Evolutionary conservation across 768 basidiomycete genomes (phyloP), one percentile per base, ranked within the genome.

Genomic region (Rossbeevera mucosa): DNA sequence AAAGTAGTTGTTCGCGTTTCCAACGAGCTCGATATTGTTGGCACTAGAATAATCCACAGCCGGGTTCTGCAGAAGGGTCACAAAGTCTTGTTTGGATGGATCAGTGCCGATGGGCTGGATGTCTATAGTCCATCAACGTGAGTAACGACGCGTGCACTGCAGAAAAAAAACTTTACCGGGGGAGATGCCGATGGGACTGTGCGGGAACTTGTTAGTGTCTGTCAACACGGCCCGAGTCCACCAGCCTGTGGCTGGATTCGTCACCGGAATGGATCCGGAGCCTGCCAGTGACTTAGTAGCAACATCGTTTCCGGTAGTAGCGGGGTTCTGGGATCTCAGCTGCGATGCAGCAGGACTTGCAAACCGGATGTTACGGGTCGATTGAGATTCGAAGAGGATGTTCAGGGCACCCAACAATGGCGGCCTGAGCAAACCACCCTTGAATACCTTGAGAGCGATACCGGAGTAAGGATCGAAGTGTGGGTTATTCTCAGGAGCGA

Each of bases 161-260:
- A 26, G 24, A 21, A 12, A 41, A 20, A 20, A 38, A 30, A n/a
- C 18, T 47, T 2, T 22, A 57, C 56, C 53, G 9, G 52, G 53
- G 22, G 33, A 20, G 25, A 9, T 12, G 5, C 52, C 52, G 11
- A 13, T 31, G 5, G 55, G 22, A 44, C 25, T 9, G 8, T 29
- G 48, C 22, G 55, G 52, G 45, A 56, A 56, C 12, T 38, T 33
- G 18, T 56, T 53, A 5, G 2, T 28, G 26, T 50, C 48, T 0
- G 1, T 13, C 26, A 33, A 4, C 3, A 0, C 0, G 5, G 46
- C 26, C 25, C 55, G 28, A 43, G 48, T 53, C 55, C 55, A 56
- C 55, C 55, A 56, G 2, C 55, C 55, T 2, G 55, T 56, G 13
- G 52, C 48, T 16, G 55, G 55, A 20, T 22, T 56, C 29, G 55